Evolutionary conservation across 257 asterid genomes (phyloP), one percentile per base, ranked within the genome.

Genomic region (Jacaranda copaia): DNA sequence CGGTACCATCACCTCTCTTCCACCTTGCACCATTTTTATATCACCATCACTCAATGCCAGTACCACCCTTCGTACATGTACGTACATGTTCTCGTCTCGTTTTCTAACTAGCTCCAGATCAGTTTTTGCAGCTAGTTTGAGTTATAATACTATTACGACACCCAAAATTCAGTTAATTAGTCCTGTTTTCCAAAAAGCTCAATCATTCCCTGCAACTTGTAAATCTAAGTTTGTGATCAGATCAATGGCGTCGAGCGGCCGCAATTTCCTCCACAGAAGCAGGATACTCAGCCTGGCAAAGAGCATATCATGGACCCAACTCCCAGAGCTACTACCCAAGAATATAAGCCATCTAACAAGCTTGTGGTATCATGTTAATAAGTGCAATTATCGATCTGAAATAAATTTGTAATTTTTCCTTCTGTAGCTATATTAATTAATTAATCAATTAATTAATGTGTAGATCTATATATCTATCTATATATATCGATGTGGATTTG

Each of bases 241-340:
- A 88, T 71, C 80, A 60, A 93, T 91, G 96, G 94, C 96, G 1
- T 75, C 95, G 18, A 53, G 74, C 19, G 87, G 80, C 13, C 81
- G 4, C 80, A 83, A 61, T 90, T 91, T 79, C 96, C 96, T 15
- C 89, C 89, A 0, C 97, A 90, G 74, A 88, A 74, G 74, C 97
- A 92, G 75, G 83, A 89, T 6, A 32, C 84, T 61, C 97, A 92
- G 77, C 97, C 98, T 5, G 97, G 98, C 1, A 88, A 89, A 78
- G 93, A 94, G 77, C 96, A 94, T 48, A 36, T 62, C 52, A 92
- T 94, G 98, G 89, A 88, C 74, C 97, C 98, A 3, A 56, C 42
- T 53, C 97, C 98, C 2, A 84, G 52, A 42, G 60, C 66, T 55
- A 18, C 81, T 60, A 55, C 74, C 66, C 73, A 65, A 0, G 83